Conservation (phyloP, 2,329 filamentous ascomycete genomes). For the Juglanconis oblonga region DNA sequence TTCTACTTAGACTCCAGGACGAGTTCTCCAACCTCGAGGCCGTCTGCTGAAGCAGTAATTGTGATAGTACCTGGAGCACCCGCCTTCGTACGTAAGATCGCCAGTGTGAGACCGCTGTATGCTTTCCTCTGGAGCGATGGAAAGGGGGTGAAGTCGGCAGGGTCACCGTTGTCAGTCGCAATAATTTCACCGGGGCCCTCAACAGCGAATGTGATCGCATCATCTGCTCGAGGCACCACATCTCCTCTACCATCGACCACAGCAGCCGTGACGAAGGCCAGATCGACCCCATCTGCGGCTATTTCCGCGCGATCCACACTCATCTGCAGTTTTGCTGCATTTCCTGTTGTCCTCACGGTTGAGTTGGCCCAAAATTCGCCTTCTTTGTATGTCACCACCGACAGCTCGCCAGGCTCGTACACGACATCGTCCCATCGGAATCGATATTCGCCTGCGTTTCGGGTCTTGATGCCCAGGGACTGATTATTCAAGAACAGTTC, state of each 20-base stretch:
- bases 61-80: slow-evolving; percentile 20
- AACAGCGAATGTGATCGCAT: slow-evolving; percentile 42
- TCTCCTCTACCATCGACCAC: slow-evolving; percentile 43
- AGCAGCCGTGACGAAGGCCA: slow-evolving; percentile 43
- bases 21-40: background rate
- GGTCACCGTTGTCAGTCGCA: slow-evolving; percentile 51
- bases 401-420: slow-evolving; percentile 45
- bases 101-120: slow-evolving; percentile 38
- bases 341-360: slow-evolving; percentile 38
- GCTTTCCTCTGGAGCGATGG: slow-evolving; percentile 36
- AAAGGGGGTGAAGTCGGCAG: slow-evolving; percentile 41
- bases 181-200: slow-evolving; percentile 43
- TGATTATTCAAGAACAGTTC: slow-evolving; percentile 52
- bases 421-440: slow-evolving; percentile 51
- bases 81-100: slow-evolving; percentile 32
- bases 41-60: background rate
- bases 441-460: slow-evolving; percentile 38
- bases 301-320: slow-evolving; percentile 39
- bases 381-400: slow-evolving; percentile 45
- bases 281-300: slow-evolving; percentile 39
- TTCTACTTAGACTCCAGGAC: too few relatives aligned
- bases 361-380: slow-evolving; percentile 44
- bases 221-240: slow-evolving; percentile 39
- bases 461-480: slow-evolving; percentile 39
- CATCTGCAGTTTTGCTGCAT: slow-evolving; percentile 34